phyloP scores from a whole-genome alignment of 495 filamentous ascomycete genomes.

The Gamarada debralockiae region DNA sequence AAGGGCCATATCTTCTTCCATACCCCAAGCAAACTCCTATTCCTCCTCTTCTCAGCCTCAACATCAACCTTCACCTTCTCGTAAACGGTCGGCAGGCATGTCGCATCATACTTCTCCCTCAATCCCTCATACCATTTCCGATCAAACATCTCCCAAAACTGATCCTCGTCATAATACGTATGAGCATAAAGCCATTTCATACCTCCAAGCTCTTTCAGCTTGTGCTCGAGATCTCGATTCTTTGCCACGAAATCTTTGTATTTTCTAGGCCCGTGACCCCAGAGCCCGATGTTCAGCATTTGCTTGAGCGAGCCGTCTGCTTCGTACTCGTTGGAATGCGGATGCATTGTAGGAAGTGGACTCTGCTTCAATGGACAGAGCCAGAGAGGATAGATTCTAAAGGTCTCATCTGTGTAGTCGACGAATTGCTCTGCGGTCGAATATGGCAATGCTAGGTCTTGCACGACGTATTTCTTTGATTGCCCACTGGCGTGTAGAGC shows the following conservation, averaged over 20 bases:
- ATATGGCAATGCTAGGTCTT: conserved; percentile 55
- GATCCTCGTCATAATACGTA: conserved; percentile 49
- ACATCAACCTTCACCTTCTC: conserved; percentile 51
- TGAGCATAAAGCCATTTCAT: conserved; percentile 62
- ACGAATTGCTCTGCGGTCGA: conserved; percentile 45
- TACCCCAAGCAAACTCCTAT: background rate
- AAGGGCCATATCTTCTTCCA: conserved; percentile 16
- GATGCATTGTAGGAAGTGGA: conserved; percentile 42
- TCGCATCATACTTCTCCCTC: conserved; percentile 46
- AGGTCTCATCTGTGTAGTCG: conserved; percentile 42
- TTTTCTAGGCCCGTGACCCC: conserved; percentile 45
- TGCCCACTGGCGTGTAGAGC: conserved; percentile 54
- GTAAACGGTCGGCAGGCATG: conserved; percentile 49
- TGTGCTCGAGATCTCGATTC: conserved; percentile 63
- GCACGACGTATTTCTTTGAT: conserved; percentile 48
- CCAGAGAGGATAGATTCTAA: conserved; percentile 56
- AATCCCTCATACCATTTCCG: conserved; percentile 47
- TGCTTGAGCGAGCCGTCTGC: conserved; percentile 26
- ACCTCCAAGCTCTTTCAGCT: conserved; percentile 61
- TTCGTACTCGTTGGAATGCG: conserved; percentile 31
- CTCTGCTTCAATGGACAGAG: conserved; percentile 50
- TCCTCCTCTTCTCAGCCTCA: background rate
- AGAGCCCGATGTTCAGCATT: conserved; percentile 54
- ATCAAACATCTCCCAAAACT: conserved; percentile 54
- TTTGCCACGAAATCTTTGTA: conserved; percentile 41